These are phyloP conservation scores for Linderniella brevidens DNA, from an alignment of 257 asterid species.

Conservation along the genomic window DNA sequence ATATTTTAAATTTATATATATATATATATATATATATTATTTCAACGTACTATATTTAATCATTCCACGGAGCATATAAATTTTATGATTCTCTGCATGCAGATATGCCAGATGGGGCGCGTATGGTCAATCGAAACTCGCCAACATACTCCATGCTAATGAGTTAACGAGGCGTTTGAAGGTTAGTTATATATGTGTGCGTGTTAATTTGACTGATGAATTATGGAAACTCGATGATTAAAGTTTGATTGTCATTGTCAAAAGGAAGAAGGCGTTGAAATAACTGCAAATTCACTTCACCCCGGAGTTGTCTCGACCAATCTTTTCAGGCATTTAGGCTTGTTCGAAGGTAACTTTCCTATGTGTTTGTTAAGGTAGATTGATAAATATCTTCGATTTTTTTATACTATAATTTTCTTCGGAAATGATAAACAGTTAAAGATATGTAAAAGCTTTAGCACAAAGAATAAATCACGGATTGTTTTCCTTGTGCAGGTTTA, in stretches of 20 bases:
- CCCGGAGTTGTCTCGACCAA: slow-evolving; percentile 68
- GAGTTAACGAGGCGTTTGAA: slow-evolving; percentile 52
- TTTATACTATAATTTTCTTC: no score
- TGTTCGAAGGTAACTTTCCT: not conserved
- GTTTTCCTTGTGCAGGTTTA: no score
- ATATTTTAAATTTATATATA: not conserved
- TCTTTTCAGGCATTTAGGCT: slow-evolving; percentile 45
- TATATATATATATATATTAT: not conserved
- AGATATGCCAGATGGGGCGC: slow-evolving; percentile 41
- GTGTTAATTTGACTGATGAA: not conserved
- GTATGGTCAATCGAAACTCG: slow-evolving; percentile 82
- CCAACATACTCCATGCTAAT: slow-evolving; percentile 57
- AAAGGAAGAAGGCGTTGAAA: slow-evolving; percentile 67
- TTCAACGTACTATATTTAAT: not conserved
- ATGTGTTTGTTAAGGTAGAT: not conserved
- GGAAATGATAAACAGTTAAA: no score
- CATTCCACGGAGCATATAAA: not conserved
- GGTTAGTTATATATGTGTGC: slow-evolving; percentile 22
- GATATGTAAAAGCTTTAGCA: no score
- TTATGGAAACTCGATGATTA: not conserved
- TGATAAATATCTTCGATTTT: no score
- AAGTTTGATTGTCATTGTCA: slow-evolving; percentile 4
- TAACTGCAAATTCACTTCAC: slow-evolving; percentile 76
- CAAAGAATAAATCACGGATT: no score
- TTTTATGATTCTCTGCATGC: slow-evolving; percentile 10